Conservation (phyloP, 2,329 filamentous ascomycete species). For the Pyricularia grisea region DNA sequence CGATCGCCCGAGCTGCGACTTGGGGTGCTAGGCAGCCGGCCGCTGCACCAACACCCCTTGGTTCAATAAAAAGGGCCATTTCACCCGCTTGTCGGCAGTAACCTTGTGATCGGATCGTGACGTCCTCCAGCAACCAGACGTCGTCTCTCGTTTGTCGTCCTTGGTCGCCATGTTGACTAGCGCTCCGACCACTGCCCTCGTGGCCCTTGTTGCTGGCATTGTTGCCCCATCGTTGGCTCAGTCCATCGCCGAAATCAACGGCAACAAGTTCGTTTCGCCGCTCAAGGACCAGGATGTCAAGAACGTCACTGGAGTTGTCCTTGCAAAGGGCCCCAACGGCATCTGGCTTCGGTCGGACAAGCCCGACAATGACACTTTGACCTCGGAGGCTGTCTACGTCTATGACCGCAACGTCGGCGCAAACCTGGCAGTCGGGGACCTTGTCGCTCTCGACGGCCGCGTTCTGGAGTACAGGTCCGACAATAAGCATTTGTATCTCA, state of each 20-base stretch:
- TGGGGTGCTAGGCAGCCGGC: neutral
- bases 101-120: neutral
- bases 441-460: conserved; percentile 48
- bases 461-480: conserved; percentile 48
- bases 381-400: conserved; percentile 59
- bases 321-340: conserved; percentile 52
- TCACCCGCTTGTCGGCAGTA: neutral
- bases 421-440: conserved; percentile 49
- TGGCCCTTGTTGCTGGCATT: neutral
- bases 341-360: conserved; percentile 56
- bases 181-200: neutral
- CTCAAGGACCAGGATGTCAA: conserved; percentile 45
- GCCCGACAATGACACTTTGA: conserved; percentile 43
- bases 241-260: conserved; percentile 56
- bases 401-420: conserved; percentile 42
- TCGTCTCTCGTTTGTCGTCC: neutral
- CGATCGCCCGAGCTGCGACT: neutral
- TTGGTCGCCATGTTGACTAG: neutral
- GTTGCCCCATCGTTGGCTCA: conserved; percentile 18
- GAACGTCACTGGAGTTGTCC: conserved; percentile 55
- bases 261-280: conserved; percentile 52
- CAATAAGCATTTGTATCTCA: conserved; percentile 41
- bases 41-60: neutral
- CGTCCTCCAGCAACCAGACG: neutral
- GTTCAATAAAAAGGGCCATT: neutral